Base-by-base conservation (phyloP, 2,329 filamentous ascomycete genomes). In the Pseudogymnoascus sp. region DNA sequence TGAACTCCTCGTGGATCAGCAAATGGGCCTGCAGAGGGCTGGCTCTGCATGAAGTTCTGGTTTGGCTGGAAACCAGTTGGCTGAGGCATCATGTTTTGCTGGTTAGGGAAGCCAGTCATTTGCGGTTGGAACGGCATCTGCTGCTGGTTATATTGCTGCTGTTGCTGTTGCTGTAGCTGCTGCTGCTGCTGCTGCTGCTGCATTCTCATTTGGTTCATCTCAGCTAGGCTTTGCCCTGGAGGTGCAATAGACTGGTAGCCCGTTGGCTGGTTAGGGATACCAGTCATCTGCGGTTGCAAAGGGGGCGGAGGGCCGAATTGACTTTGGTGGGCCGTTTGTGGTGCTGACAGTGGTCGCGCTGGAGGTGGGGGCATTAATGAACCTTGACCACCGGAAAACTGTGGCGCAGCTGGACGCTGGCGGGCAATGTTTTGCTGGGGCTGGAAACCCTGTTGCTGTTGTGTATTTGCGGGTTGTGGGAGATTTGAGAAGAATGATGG, bases 261-360 rank as follows among this genome's bases (percentile, higher is more conserved):
- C 64, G 67, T 76, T 65, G 75, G 76, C 35, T 73, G 74, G 66
- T 69, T 72, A 63, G 73, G 72, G 62, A 83, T 80, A 7, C 93
- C 92, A 4, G 95, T 97, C 75, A 93, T 84, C 73, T 97, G 93
- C 61, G 91, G 86, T 73, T 93, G 88, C 68, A 97, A 76, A 14
- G 90, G 86, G 60, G 90, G 86, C 16, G 59, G 35, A 16, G 88
- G 84, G 6, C 83, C 83, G 73, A 96, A 95, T 4, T 81, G 82
- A 74, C 82, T 92, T 53, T 86, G 86, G 72, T 89, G 88, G 60
- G 85, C 88, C 62, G 91, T 89, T 73, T 91, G 89, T 26, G 95
- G 93, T 40, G 95, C 93, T 42, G 93, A 97, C 11, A 95, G 81
- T 6, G 95, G 89, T 65, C 95, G 84, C 61, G 86, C 84, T 10